A percentile compares a stretch with the other conserved stretches of the same genome.
phyloP scores from a whole-genome alignment of 2,329 filamentous ascomycete genomes.

The Calonectria pteridis region DNA sequence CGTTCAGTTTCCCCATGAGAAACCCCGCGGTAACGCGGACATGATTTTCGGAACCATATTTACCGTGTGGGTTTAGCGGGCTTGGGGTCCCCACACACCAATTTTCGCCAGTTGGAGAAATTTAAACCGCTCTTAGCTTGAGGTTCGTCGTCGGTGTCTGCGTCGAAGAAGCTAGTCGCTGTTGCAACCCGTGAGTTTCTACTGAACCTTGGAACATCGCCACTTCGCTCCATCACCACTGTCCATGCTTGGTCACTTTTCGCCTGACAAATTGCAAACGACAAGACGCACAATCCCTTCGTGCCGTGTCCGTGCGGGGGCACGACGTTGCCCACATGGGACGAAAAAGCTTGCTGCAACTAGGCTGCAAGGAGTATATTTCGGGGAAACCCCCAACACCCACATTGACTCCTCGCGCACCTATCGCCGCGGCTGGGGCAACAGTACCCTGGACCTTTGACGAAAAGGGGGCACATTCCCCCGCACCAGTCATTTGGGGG shows the following conservation, averaged over 20 bases:
- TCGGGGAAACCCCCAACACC: background rate
- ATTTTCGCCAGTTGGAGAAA: conserved; percentile 2
- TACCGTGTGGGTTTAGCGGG: background rate
- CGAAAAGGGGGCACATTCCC: background rate
- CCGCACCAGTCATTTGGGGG: background rate
- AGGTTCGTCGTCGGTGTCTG: background rate
- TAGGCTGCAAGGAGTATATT: background rate
- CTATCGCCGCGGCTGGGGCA: background rate
- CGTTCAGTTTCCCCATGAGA: background rate
- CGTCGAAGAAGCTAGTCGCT: no score
- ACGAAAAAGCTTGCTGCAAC: background rate
- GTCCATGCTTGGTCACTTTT: background rate
- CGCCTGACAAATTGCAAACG: background rate
- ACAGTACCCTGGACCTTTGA: background rate
- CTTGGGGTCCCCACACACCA: background rate
- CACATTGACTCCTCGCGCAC: background rate
- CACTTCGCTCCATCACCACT: background rate
- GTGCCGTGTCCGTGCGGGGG: background rate
- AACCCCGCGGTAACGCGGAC: background rate
- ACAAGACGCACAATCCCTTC: background rate
- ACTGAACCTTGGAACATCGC: background rate
- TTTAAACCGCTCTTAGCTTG: background rate
- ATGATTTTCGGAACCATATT: background rate
- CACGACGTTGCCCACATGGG: background rate
- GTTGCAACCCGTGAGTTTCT: background rate